phyloP scores from a whole-genome alignment of 441 rosid genomes.

The Melastoma candidum region DNA sequence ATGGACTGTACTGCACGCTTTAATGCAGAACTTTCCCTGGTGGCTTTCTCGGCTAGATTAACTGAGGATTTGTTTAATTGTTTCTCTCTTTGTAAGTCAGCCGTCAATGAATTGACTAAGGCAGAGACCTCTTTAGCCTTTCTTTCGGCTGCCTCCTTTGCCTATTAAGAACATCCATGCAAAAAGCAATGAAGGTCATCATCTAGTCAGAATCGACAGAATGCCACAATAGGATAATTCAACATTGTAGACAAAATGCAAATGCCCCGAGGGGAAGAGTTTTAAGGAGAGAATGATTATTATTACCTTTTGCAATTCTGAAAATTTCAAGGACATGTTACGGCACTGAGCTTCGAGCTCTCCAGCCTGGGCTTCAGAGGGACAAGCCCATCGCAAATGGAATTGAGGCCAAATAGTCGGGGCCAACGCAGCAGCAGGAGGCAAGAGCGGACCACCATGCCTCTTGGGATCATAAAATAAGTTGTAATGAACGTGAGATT shows the following conservation, averaged over 20 bases:
- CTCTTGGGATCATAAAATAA: constrained; percentile 60
- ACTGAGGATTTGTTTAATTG: constrained; percentile 49
- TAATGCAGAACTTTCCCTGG: constrained; percentile 65
- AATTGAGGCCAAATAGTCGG: constrained; percentile 98
- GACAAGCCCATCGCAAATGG: constrained; percentile 98
- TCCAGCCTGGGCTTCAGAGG: constrained; percentile 70
- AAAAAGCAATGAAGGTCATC: background rate
- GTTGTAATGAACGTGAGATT: constrained; percentile 70
- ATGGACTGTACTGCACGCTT: constrained; percentile 76
- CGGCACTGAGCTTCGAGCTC: constrained; percentile 73
- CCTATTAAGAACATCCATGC: constrained; percentile 31
- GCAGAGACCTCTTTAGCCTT: constrained; percentile 46
- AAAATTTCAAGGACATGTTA: constrained; percentile 51
- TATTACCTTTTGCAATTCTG: constrained; percentile 68
- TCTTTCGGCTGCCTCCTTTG: constrained; percentile 66
- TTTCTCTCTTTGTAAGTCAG: constrained; percentile 64
- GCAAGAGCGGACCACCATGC: constrained; percentile 52
- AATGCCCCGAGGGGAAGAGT: background rate
- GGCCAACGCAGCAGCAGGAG: constrained; percentile 97
- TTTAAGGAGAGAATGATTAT: background rate
- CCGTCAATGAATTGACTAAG: constrained; percentile 50
- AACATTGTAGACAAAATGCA: background rate
- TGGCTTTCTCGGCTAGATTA: constrained; percentile 59
- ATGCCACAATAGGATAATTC: no score
- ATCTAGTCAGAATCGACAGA: background rate